These are phyloP conservation scores for Maudiozyma turicensis DNA, from an alignment of 805 yeast species.

Conservation along the genomic window DNA sequence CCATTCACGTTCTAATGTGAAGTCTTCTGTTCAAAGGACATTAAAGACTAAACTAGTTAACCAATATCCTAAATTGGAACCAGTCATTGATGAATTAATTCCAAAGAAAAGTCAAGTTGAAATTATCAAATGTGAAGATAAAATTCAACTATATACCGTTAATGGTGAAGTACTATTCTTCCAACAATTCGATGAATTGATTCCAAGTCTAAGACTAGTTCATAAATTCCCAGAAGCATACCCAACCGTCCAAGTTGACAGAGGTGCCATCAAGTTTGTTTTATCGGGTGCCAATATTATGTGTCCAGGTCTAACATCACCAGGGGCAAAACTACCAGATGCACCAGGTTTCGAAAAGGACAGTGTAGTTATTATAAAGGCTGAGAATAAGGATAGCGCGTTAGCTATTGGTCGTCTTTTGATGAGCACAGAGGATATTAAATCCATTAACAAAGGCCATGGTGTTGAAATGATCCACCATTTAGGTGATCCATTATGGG, in stretches of 20 bases:
- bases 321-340: constrained; percentile 77
- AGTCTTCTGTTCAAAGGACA: constrained; percentile 90
- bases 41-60: constrained; percentile 62
- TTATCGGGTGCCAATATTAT: constrained; percentile 93
- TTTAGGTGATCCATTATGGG: constrained; percentile 86
- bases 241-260: constrained; percentile 81
- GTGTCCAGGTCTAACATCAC: constrained; percentile 90
- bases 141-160: constrained; percentile 64
- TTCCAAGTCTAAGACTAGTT: constrained; percentile 66
- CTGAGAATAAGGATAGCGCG: constrained; percentile 89
- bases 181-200: constrained; percentile 71
- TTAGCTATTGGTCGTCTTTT: constrained; percentile 80
- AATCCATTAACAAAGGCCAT: constrained; percentile 71
- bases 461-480: constrained; percentile 80
- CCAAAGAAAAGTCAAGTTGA: constrained; percentile 84
- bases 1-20: constrained; percentile 83
- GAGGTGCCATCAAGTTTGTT: constrained; percentile 94
- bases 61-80: constrained; percentile 68
- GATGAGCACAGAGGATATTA: constrained; percentile 87
- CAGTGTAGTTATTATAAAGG: constrained; percentile 70
- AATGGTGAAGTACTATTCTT: constrained; percentile 67
- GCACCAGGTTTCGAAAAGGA: constrained; percentile 47
- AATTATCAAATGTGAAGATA: constrained; percentile 81
- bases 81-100: constrained; percentile 66
- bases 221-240: constrained; percentile 77